Evolutionary conservation across 495 filamentous ascomycete species (phyloP).

Genomic region (Chaetomium cochliodes): DNA sequence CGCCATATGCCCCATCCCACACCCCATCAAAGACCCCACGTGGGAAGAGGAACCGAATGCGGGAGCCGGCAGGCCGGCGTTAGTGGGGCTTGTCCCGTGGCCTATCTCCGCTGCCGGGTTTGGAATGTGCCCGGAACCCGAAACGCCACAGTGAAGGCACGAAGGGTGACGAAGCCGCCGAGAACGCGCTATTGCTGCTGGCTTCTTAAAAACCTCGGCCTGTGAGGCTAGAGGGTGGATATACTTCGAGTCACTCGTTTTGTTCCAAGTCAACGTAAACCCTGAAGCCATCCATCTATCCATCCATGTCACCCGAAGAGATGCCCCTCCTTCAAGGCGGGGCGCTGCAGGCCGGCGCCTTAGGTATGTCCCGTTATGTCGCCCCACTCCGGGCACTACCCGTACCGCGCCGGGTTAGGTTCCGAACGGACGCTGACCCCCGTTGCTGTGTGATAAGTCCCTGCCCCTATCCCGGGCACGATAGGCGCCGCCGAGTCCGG

Average conservation of each 20-base stretch:
- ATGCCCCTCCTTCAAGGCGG: constrained; percentile 1
- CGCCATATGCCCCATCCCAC: too few relatives aligned
- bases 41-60: background rate
- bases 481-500: background rate
- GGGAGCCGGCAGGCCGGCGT: background rate
- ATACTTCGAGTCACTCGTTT: background rate
- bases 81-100: constrained; percentile 1
- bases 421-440: background rate
- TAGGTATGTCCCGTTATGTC: background rate
- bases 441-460: background rate
- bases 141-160: background rate
- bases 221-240: background rate
- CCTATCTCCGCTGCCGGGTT: constrained; percentile 1
- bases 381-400: background rate
- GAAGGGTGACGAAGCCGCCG: background rate
- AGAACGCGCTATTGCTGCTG: background rate
- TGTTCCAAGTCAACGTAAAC: background rate
- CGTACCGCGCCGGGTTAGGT: background rate
- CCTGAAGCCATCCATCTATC: background rate
- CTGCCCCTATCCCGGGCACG: background rate
- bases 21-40: background rate
- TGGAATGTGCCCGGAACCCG: constrained; percentile 3
- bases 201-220: background rate
- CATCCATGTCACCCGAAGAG: constrained; percentile 6
- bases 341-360: background rate